A percentile compares a stretch with the other conserved stretches of the same genome.
These are phyloP conservation scores for Saccharomyces paradoxus DNA, from an alignment of 805 yeast species.

Conservation along the genomic window DNA sequence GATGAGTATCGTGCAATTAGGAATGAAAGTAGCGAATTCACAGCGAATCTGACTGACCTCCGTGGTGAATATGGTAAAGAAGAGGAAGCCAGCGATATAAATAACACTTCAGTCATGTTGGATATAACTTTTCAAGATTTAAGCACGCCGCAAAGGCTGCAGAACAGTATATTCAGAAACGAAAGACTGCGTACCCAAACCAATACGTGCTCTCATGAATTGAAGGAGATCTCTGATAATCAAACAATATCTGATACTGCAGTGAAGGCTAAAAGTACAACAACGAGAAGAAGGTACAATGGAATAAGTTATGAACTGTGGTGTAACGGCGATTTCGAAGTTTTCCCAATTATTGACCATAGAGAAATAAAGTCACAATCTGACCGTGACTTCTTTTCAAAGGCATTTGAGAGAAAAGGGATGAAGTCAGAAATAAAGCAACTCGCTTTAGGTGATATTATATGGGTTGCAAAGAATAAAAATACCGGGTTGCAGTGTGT, in stretches of 20 bases:
- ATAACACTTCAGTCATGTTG: slow-evolving; percentile 7
- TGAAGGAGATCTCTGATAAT: neutral
- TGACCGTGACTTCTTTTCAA: slow-evolving; percentile 64
- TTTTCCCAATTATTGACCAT: slow-evolving; percentile 64
- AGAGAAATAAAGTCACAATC: slow-evolving; percentile 66
- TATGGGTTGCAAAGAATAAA: slow-evolving; percentile 77
- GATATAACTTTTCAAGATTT: slow-evolving; percentile 14
- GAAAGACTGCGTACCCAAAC: neutral
- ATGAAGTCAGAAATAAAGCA: slow-evolving; percentile 46
- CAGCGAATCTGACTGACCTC: slow-evolving; percentile 16
- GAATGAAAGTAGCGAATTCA: slow-evolving; percentile 7
- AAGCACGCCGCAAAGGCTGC: neutral
- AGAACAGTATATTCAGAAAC: neutral
- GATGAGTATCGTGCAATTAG: slow-evolving; percentile 3
- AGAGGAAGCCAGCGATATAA: neutral
- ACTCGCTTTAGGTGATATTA: slow-evolving; percentile 75
- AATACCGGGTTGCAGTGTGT: slow-evolving; percentile 53
- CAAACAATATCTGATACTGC: neutral
- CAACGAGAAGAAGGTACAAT: slow-evolving; percentile 17
- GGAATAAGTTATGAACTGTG: slow-evolving; percentile 38
- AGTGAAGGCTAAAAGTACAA: neutral
- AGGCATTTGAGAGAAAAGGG: slow-evolving; percentile 42
- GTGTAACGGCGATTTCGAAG: slow-evolving; percentile 51
- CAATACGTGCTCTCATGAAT: neutral
- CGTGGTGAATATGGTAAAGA: neutral